Evolutionary conservation across 345 rosid genomes (phyloP).

Genomic region (Mercurialis annua): DNA sequence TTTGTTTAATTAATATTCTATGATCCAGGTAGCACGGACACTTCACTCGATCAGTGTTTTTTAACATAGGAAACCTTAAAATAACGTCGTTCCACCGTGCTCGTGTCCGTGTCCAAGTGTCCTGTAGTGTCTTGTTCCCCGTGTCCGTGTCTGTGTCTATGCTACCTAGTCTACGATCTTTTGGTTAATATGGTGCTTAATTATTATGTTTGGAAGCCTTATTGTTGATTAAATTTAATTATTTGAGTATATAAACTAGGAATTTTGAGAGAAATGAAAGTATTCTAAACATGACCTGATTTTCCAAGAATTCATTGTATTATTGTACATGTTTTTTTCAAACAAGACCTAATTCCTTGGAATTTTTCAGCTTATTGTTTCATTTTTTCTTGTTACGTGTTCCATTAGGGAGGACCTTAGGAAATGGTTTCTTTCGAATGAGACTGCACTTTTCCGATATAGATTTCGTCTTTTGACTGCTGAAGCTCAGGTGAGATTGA

Average conservation of each 20-base stretch:
- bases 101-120: too few species aligned
- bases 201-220: too few species aligned
- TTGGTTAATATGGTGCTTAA: neutral
- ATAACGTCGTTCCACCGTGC: too few species aligned
- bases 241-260: neutral
- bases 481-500: constrained; percentile 57
- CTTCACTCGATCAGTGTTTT: too few species aligned
- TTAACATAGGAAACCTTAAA: too few species aligned
- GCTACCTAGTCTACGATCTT: neutral
- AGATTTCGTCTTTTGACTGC: constrained; percentile 36
- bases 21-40: too few species aligned
- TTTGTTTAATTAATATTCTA: neutral
- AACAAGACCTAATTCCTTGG: neutral
- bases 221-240: neutral
- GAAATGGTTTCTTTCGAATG: constrained; percentile 89
- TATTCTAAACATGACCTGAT: too few species aligned
- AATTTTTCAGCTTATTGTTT: neutral
- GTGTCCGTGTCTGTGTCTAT: too few species aligned
- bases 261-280: too few species aligned
- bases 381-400: constrained; percentile 1
- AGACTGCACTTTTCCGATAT: constrained; percentile 73
- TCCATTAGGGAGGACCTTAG: constrained; percentile 71
- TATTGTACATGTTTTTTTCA: too few species aligned
- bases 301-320: too few species aligned
- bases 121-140: too few species aligned